phyloP scores from a whole-genome alignment of 140 eudicot genomes.

The Anethum foeniculum region DNA sequence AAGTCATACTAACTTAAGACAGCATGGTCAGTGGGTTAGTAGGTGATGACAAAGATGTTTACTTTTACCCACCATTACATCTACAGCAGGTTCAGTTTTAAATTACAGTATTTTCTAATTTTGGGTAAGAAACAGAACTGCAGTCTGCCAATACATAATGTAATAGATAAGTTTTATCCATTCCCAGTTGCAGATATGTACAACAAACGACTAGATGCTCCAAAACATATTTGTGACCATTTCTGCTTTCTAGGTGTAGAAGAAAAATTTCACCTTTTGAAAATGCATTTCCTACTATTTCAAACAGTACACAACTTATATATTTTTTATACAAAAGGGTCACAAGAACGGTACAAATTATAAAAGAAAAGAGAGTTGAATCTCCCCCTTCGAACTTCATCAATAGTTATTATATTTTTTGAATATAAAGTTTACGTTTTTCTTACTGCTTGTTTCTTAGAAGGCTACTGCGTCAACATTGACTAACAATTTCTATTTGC shows the following conservation, averaged over 20 bases:
- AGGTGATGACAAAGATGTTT: not conserved
- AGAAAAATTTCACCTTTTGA: not conserved
- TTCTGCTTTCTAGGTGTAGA: not conserved
- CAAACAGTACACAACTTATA: too few relatives aligned
- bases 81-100: not conserved
- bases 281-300: not conserved
- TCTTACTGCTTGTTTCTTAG: not conserved
- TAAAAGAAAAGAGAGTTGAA: too few relatives aligned
- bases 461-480: not conserved
- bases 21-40: constrained; percentile 3
- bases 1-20: constrained; percentile 2
- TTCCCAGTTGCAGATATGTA: not conserved
- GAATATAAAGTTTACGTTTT: not conserved
- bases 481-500: not conserved
- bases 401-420: too few relatives aligned
- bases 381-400: too few relatives aligned
- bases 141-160: not conserved
- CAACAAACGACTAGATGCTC: not conserved
- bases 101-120: not conserved
- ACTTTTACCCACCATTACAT: not conserved
- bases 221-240: not conserved
- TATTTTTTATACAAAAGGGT: too few relatives aligned
- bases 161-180: not conserved
- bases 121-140: not conserved
- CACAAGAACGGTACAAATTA: too few relatives aligned